Percentiles rank a stretch among this genome's conserved stretches.
Conservation (phyloP, 2,329 filamentous ascomycete species). For the Paecilomyces formosus region DNA sequence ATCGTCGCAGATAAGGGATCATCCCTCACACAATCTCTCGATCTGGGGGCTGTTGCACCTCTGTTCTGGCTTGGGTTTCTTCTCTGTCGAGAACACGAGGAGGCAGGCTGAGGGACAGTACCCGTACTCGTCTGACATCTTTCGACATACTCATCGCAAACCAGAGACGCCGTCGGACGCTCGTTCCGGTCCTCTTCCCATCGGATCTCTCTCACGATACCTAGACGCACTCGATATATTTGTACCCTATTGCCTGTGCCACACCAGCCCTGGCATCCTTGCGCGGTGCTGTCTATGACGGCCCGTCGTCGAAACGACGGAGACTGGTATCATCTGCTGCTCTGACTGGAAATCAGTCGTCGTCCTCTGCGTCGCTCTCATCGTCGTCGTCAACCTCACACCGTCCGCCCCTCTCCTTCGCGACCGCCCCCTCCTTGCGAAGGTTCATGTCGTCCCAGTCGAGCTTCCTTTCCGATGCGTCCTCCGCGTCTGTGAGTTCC, state of each 20-base stretch:
- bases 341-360: constrained; percentile 7
- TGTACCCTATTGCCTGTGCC: background rate
- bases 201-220: background rate
- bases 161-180: background rate
- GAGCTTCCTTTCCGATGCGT: constrained; percentile 10
- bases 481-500: constrained; percentile 8
- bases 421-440: background rate
- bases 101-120: background rate
- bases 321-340: constrained; percentile 23
- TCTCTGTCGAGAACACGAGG: background rate
- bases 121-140: background rate
- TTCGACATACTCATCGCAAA: background rate
- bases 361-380: constrained; percentile 4
- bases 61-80: too few species aligned
- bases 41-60: background rate
- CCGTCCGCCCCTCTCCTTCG: background rate
- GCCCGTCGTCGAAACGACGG: constrained; percentile 22
- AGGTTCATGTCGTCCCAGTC: constrained; percentile 18
- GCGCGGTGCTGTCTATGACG: constrained; percentile 25
- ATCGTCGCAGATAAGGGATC: background rate
- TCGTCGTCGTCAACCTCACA: background rate
- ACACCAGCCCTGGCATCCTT: constrained; percentile 14
- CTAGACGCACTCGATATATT: background rate
- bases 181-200: background rate
- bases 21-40: background rate